phyloP scores from a whole-genome alignment of 768 basidiomycete genomes.

The Psilocybe azurescens region DNA sequence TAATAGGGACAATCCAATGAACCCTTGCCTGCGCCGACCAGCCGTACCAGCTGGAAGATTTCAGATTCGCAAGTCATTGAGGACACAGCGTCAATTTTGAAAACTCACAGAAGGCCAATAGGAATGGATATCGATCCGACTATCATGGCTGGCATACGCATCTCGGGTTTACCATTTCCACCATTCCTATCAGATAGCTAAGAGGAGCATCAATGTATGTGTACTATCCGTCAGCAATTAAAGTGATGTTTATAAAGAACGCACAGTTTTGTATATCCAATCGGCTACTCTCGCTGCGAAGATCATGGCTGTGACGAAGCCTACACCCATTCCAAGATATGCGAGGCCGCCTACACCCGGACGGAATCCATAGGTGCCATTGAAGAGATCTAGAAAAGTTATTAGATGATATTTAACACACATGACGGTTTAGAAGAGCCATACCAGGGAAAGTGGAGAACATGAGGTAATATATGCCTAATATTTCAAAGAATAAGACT shows the following conservation, averaged over 20 bases:
- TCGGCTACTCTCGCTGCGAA: conserved; percentile 54
- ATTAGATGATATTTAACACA: neutral
- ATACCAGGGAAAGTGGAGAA: conserved; percentile 70
- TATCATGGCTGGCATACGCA: conserved; percentile 74
- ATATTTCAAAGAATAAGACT: conserved; percentile 40
- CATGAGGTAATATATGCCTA: conserved; percentile 76
- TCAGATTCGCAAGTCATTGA: too few species aligned
- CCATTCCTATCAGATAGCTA: conserved; percentile 59
- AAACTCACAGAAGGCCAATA: conserved; percentile 68
- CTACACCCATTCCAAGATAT: conserved; percentile 59
- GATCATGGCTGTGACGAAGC: conserved; percentile 53
- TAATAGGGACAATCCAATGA: conserved; percentile 83
- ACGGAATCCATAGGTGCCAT: conserved; percentile 53
- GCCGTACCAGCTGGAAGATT: conserved; percentile 68
- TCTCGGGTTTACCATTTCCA: conserved; percentile 74
- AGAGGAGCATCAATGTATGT: neutral
- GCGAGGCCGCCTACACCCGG: conserved; percentile 59
- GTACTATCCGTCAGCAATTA: neutral
- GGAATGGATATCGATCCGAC: conserved; percentile 74
- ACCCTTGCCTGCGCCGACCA: conserved; percentile 72
- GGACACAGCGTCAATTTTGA: too few species aligned
- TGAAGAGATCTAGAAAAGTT: conserved; percentile 47
- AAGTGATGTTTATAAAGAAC: conserved; percentile 11
- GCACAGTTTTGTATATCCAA: conserved; percentile 52
- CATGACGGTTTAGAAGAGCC: conserved; percentile 8